Evolutionary conservation across 805 yeast genomes (phyloP), one percentile per base, ranked within the genome.

Genomic region (Candida vaughaniae): DNA sequence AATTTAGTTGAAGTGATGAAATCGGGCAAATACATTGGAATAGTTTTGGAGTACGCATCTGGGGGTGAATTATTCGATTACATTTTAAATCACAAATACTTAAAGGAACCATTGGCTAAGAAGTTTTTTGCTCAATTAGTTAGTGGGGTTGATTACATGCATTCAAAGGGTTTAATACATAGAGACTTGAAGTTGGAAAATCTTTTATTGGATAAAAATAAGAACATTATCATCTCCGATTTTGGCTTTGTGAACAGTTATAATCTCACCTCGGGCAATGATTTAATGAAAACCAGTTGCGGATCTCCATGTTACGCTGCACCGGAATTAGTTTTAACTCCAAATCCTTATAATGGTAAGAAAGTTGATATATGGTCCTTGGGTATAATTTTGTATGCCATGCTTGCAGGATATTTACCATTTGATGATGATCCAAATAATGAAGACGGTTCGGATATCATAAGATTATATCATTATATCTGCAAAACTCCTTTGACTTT

Each of bases 251-350:
- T 95, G 25, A 93, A 93, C 62, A 82, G 91, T 19, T 93, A 82
- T 63, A 65, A 63, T 32, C 16, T 34, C 12, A 62, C 64, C 23
- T 73, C 71, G 15, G 74, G 62, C 38, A 58, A 73, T 47, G 96
- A 88, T 57, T 66, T 87, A 30, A 93, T 91, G 98, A 82, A 81
- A 56, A 91, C 98, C 1, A 79, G 90, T 25, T 91, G 99, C 60
- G 99, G 99, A 1, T 87, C 96, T 3, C 99, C 99, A 1, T 91
- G 99, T 60, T 91, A 91, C 61, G 99, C 99, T 0, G 99, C 99
- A 1, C 99, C 99, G 0, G 99, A 93, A 58, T 66, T 93, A 40
- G 99, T 93, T 3, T 82, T 89, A 20, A 83, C 91, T 9, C 86
- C 81, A 45, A 76, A 80, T 36, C 89, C 95, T 11, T 93, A 93